Percentiles rank a stretch among this genome's conserved stretches.
Conservation (phyloP, 208 protist species). For the Herpetomonas muscarum region DNA sequence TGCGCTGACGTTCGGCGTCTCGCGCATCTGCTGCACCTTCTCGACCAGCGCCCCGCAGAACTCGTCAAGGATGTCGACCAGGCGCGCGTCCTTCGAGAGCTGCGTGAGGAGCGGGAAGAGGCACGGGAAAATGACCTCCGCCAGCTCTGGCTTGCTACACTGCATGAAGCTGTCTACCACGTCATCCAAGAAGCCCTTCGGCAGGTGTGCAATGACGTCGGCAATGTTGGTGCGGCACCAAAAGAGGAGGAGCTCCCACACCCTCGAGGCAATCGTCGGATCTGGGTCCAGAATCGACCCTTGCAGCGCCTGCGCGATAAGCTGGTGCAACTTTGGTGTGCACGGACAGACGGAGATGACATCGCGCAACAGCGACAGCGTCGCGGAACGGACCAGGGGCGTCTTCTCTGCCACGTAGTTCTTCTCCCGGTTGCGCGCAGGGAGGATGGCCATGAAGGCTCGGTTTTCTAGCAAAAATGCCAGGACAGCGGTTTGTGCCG, state of each 20-base stretch:
- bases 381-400: conserved; percentile 63
- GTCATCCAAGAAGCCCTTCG: conserved; percentile 56
- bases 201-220: conserved; percentile 55
- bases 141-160: conserved; percentile 44
- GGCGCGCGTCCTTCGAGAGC: conserved; percentile 67
- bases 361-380: conserved; percentile 71
- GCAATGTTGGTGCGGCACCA: conserved; percentile 54
- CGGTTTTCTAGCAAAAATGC: conserved; percentile 50
- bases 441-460: conserved; percentile 39
- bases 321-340: conserved; percentile 45
- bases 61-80: conserved; percentile 59
- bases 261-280: conserved; percentile 40
- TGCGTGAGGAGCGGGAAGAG: conserved; percentile 74
- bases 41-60: conserved; percentile 77
- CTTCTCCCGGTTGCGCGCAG: conserved; percentile 17
- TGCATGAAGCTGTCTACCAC: conserved; percentile 76
- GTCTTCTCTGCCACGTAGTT: conserved; percentile 46
- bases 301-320: conserved; percentile 47
- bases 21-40: conserved; percentile 37
- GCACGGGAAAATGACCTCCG: conserved; percentile 76
- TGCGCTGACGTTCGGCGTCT: conserved; percentile 59
- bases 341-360: conserved; percentile 59
- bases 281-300: conserved; percentile 44
- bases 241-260: conserved; percentile 78
- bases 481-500: conserved; percentile 47